A percentile compares a stretch with the other conserved stretches of the same genome.
phyloP scores from a whole-genome alignment of 2,329 filamentous ascomycete genomes.

The Venturia asperata region DNA sequence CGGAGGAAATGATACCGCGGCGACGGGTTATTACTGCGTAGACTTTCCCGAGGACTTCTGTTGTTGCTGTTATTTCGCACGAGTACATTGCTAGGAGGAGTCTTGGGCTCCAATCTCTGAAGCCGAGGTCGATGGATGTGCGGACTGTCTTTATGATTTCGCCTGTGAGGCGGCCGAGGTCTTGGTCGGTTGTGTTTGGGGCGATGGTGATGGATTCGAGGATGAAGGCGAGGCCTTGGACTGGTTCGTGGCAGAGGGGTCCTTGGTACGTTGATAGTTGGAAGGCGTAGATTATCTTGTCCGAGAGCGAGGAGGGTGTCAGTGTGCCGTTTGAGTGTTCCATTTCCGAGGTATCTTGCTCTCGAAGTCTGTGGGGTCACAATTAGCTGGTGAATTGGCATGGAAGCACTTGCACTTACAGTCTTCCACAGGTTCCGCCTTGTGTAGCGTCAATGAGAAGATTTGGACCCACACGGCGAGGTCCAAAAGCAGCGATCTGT shows the following conservation, averaged over 20 bases:
- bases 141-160: conserved; percentile 89
- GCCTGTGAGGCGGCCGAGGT: conserved; percentile 74
- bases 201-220: conserved; percentile 69
- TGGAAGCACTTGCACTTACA: conserved; percentile 44
- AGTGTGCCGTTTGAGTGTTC: conserved; percentile 27
- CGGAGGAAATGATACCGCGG: conserved; percentile 78
- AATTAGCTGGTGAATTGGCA: neutral
- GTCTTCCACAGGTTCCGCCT: conserved; percentile 62
- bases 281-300: conserved; percentile 91
- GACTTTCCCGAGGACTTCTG: conserved; percentile 88
- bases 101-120: conserved; percentile 94
- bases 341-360: conserved; percentile 12
- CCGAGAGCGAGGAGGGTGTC: conserved; percentile 63
- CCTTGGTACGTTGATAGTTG: conserved; percentile 85
- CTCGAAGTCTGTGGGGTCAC: neutral
- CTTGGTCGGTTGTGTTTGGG: conserved; percentile 44
- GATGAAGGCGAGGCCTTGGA: conserved; percentile 87
- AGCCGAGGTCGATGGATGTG: conserved; percentile 72
- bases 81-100: conserved; percentile 96
- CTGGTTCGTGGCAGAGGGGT: conserved; percentile 83
- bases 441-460: conserved; percentile 77
- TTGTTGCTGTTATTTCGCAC: conserved; percentile 64
- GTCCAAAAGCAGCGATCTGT: conserved; percentile 84
- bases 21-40: conserved; percentile 97
- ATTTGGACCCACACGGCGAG: conserved; percentile 77